Evolutionary conservation across 306 rosid species (phyloP).

Genomic region (Aeschynomene evenia): DNA sequence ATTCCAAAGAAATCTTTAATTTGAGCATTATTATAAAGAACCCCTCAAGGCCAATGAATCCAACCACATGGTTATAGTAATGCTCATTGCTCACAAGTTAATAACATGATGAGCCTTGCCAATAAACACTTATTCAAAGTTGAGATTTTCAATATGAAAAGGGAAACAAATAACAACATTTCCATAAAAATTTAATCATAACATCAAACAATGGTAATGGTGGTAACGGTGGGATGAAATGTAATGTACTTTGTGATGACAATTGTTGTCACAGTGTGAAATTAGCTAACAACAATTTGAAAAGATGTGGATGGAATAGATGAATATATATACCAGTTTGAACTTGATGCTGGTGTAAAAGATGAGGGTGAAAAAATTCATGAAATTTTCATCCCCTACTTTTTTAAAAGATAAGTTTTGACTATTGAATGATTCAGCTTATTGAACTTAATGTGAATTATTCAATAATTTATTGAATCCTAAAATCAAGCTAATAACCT

Average conservation of each 20-base stretch:
- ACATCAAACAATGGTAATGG: not conserved
- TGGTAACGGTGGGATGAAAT: not conserved
- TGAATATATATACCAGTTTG: not conserved
- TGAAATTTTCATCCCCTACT: too few relatives aligned
- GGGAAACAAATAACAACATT: not conserved
- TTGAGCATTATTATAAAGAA: slow-evolving; percentile 36
- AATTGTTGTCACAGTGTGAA: too few relatives aligned
- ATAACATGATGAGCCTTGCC: not conserved
- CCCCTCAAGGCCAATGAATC: slow-evolving; percentile 26
- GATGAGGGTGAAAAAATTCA: not conserved
- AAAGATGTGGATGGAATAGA: not conserved
- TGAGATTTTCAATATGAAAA: not conserved
- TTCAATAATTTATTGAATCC: too few relatives aligned
- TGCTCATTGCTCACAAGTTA: slow-evolving; percentile 31
- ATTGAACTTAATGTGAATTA: too few relatives aligned
- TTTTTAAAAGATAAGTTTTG: too few relatives aligned
- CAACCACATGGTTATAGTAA: slow-evolving; percentile 8
- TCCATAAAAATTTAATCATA: not conserved
- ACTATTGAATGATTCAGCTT: too few relatives aligned
- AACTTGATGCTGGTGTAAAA: too few relatives aligned
- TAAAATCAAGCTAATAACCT: too few relatives aligned
- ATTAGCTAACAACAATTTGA: too few relatives aligned
- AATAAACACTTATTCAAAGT: not conserved
- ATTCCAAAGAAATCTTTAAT: slow-evolving; percentile 34
- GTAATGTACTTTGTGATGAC: too few relatives aligned